Evolutionary conservation across 371 early-diverging fungal species (phyloP), one percentile per base, ranked within the genome.

Genomic region (Mucor piriformis): DNA sequence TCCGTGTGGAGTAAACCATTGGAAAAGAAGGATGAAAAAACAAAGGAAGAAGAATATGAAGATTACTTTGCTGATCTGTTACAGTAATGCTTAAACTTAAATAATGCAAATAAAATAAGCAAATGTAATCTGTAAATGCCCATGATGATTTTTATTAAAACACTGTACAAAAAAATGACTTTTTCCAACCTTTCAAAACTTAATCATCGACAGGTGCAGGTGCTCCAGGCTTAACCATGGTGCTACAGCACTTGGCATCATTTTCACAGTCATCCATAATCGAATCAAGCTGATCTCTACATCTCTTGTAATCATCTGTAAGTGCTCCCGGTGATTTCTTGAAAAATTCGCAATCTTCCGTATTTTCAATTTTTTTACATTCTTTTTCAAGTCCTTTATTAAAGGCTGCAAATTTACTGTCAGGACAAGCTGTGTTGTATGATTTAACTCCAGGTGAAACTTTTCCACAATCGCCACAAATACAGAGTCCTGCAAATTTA

Each of bases 31-130:
- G 60, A 72, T 34, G 81, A 81, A 49, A 77, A 74, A 43, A 59
- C 81, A 43, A 70, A 67, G 24, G 73, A 73, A 52, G 78, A 77
- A 53, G 77, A 80, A 44, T 70, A 71, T 49, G 77, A 76, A 34
- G 77, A 77, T 35, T 80, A 80, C 42, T 74, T 80, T 62, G 72
- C 77, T 10, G 80, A 80, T 64, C 56, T 80, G 15, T 52, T 78
- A 24, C 73, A 74, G 52, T 76, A 66, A 64, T 8, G 8, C 3
- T 18, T n/a, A 8, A 18, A n/a, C n/a, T n/a, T 42, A 6, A 18
- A 18, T 18, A 18, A 4, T 1, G 5, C 2, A 20, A 42, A 42
- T 18, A 18, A 18, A 42, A 18, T 18, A 6, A 18, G 18, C 8
- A 3, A 18, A 42, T 18, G 8, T n/a, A n/a, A n/a, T n/a, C n/a